Base-by-base conservation (phyloP, 2,329 filamentous ascomycete genomes). In the Acrodontium crateriforme region DNA sequence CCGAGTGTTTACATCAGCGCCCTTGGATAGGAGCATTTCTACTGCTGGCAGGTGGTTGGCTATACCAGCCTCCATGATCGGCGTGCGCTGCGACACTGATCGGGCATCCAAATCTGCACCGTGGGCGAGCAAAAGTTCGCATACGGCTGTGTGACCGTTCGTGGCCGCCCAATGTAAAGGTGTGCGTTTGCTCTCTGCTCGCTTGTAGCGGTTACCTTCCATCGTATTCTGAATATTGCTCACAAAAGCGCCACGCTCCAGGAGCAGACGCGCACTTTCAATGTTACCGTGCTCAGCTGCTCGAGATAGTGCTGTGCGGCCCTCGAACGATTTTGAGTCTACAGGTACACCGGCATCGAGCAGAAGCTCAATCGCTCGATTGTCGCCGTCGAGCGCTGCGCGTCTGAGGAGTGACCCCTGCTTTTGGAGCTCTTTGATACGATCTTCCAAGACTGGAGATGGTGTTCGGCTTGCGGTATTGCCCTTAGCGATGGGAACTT, bases 361-460 rank as follows among this genome's bases (percentile, higher is more conserved):
- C 1, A 45, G 40, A 18, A 40, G 32, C 20, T 40, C 34, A 24
- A 52, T 46, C 14, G 37, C 38, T 10, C 36, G 29, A 6, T 45
- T 22, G 29, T 52, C 45, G 13, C 49, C 47, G 11, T 40, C 38
- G 24, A 42, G 45, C 3, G 47, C 37, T n/a, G 49, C 47, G 4
- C 4, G 4, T 22, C 20, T 10, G 10, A 22, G 13, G 4, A n/a
- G 20, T 12, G n/a, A 10, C 10, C 20, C 20, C 13, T 22, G 10
- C 8, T 22, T 22, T 22, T 5, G 4, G n/a, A 10, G 4, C 8
- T 22, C 8, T 4, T 10, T 12, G 4, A 22, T 8, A 4, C n/a
- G 4, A 22, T 22, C 20, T n/a, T n/a, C n/a, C n/a, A n/a, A n/a
- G n/a, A n/a, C n/a, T n/a, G n/a, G n/a, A n/a, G n/a, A n/a, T n/a